Percentiles rank a stretch among this genome's conserved stretches.
Conservation (phyloP, 129 eudicot genomes). For the Silybum marianum region DNA sequence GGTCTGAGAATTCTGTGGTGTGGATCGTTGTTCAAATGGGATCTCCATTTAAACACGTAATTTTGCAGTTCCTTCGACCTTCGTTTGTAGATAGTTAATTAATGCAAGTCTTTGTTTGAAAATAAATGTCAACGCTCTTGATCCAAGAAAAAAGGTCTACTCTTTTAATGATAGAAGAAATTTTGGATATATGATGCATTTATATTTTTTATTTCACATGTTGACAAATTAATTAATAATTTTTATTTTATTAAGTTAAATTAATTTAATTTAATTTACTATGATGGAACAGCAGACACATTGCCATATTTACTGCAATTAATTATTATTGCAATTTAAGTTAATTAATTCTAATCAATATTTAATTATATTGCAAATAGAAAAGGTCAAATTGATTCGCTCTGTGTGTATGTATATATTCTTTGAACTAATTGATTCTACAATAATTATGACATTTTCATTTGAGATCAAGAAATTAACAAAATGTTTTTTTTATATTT, state of each 20-base stretch:
- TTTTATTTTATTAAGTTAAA: background rate
- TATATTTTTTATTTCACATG: slow-evolving; percentile 20
- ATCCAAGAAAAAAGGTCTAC: slow-evolving; percentile 41
- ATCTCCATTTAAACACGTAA: slow-evolving; percentile 20
- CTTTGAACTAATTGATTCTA: background rate
- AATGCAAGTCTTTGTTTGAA: slow-evolving; percentile 18
- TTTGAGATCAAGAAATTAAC: background rate
- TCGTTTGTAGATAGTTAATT: slow-evolving; percentile 23
- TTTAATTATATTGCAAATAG: too few relatives aligned
- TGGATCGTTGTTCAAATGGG: background rate
- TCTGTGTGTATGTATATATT: background rate
- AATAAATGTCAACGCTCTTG: slow-evolving; percentile 41
- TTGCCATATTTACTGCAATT: background rate
- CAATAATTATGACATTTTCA: background rate
- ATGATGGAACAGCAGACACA: background rate
- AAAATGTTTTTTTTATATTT: background rate
- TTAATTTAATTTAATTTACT: background rate
- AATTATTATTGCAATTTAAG: too few relatives aligned
- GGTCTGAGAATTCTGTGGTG: background rate
- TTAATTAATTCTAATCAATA: too few relatives aligned
- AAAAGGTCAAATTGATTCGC: too few relatives aligned
- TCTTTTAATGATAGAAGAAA: slow-evolving; percentile 15
- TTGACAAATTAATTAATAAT: slow-evolving; percentile 9
- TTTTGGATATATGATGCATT: slow-evolving; percentile 17
- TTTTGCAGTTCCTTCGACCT: slow-evolving; percentile 24